Percentiles rank a stretch among this genome's conserved stretches.
Evolutionary conservation across 2,329 filamentous ascomycete genomes (phyloP).

Genomic region (Alternaria sp.): DNA sequence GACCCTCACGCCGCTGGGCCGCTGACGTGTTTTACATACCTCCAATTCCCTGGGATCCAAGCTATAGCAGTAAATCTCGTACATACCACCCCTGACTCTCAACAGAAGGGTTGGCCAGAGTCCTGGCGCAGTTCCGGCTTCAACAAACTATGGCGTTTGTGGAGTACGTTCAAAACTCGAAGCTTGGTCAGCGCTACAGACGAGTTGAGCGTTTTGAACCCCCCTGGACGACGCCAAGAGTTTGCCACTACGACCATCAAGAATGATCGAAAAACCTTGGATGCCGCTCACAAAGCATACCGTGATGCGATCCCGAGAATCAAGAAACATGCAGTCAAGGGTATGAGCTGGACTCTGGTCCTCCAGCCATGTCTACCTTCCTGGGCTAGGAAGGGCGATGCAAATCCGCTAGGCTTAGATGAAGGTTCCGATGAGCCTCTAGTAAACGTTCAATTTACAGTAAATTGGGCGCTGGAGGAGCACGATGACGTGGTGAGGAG

Average conservation of each 20-base stretch:
- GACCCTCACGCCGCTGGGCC: slow-evolving; percentile 57
- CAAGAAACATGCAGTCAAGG: slow-evolving; percentile 31
- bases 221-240: slow-evolving; percentile 33
- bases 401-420: slow-evolving; percentile 24
- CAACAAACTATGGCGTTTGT: slow-evolving; percentile 42
- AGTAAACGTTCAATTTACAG: slow-evolving; percentile 46
- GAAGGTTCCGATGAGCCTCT: slow-evolving; percentile 34
- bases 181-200: slow-evolving; percentile 46
- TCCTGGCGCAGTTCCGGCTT: slow-evolving; percentile 47
- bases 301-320: slow-evolving; percentile 36
- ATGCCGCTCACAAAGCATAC: slow-evolving; percentile 40
- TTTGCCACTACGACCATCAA: slow-evolving; percentile 51
- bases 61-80: slow-evolving; percentile 56
- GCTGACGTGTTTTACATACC: slow-evolving; percentile 66
- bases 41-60: slow-evolving; percentile 65
- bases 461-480: slow-evolving; percentile 41
- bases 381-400: slow-evolving; percentile 27
- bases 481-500: slow-evolving; percentile 42
- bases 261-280: slow-evolving; percentile 45
- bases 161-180: slow-evolving; percentile 47
- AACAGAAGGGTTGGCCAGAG: slow-evolving; percentile 38
- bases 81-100: slow-evolving; percentile 48
- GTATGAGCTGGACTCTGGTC: slow-evolving; percentile 46
- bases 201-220: slow-evolving; percentile 39
- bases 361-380: slow-evolving; percentile 29